Conservation (phyloP, 805 yeast genomes). For the Candida corydali region DNA sequence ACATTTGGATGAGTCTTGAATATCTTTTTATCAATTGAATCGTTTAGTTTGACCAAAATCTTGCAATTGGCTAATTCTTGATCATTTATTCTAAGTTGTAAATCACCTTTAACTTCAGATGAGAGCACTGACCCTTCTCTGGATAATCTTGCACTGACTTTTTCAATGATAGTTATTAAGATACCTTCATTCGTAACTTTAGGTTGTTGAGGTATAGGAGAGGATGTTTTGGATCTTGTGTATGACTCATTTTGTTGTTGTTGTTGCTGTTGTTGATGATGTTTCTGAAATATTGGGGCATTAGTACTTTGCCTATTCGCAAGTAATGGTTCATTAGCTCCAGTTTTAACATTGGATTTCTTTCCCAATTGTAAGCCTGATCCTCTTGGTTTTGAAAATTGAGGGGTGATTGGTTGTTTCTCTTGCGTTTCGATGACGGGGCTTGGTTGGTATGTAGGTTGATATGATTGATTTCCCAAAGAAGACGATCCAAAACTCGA, state of each 20-base stretch:
- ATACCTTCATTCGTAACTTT: constrained; percentile 66
- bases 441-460: constrained; percentile 25
- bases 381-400: constrained; percentile 6
- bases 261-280: constrained; percentile 15
- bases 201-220: constrained; percentile 21
- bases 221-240: constrained; percentile 18
- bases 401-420: neutral
- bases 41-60: constrained; percentile 51
- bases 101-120: constrained; percentile 85
- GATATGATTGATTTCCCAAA: constrained; percentile 25
- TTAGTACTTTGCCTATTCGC: constrained; percentile 21
- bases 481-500: too few species aligned
- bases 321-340: constrained; percentile 26
- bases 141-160: constrained; percentile 67
- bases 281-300: constrained; percentile 28
- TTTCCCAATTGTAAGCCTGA: constrained; percentile 9
- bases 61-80: constrained; percentile 64
- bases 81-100: constrained; percentile 82
- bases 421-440: constrained; percentile 18
- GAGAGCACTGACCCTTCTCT: constrained; percentile 74
- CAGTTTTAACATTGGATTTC: constrained; percentile 10
- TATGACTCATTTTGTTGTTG: too few species aligned
- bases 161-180: constrained; percentile 72
- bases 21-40: constrained; percentile 51
- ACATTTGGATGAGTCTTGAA: constrained; percentile 97